Percentiles rank a stretch among this genome's conserved stretches.
Evolutionary conservation across 495 filamentous ascomycete species (phyloP).

Genomic region (Pseudoneurospora amorphoporcata): DNA sequence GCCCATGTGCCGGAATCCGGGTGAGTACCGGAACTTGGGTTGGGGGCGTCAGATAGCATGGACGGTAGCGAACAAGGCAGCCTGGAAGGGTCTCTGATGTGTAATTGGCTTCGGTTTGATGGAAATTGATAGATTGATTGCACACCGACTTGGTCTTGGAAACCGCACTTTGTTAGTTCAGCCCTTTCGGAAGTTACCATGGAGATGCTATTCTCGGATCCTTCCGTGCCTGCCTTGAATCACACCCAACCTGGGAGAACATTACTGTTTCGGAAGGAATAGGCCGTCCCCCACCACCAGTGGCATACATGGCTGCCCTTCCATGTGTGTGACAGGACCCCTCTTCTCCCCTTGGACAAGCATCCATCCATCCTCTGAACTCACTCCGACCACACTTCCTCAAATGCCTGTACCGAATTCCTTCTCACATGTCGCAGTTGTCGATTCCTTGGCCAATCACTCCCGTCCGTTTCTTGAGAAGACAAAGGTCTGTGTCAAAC

Average conservation of each 20-base stretch:
- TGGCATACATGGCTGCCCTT: background rate
- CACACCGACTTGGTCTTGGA: background rate
- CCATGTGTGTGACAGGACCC: background rate
- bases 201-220: background rate
- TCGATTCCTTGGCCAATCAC: background rate
- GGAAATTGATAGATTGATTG: background rate
- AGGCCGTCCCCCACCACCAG: background rate
- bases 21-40: background rate
- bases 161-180: background rate
- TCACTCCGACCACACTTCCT: background rate
- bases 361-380: background rate
- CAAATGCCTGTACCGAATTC: background rate
- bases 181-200: background rate
- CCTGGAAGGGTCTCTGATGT: too few species aligned
- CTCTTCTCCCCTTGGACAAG: background rate
- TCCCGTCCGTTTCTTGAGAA: background rate
- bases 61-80: background rate
- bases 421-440: constrained; percentile 1
- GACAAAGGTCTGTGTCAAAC: constrained; percentile 2
- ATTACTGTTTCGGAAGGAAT: background rate
- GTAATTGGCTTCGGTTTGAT: background rate
- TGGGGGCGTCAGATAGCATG: background rate
- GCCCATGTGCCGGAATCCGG: background rate
- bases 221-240: background rate
- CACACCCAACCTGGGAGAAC: background rate